Conservation (phyloP, 148 eudicot species). For the Rhododendron henanense region DNA sequence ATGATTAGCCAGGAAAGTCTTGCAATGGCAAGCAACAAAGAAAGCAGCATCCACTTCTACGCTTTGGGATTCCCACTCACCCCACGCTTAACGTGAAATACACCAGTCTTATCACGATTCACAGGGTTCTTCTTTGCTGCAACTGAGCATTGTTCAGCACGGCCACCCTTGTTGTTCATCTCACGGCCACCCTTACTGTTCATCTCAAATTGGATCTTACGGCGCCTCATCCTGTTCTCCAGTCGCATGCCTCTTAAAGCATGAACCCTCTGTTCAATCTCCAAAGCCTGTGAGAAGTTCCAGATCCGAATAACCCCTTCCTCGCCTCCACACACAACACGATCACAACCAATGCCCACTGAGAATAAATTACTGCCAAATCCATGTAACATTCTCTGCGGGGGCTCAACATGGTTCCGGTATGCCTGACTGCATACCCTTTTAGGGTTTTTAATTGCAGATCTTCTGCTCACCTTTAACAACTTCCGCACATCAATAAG, state of each 20-base stretch:
- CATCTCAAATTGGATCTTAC: constrained; percentile 68
- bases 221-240: constrained; percentile 88
- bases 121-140: constrained; percentile 71
- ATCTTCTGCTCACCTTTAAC: constrained; percentile 42
- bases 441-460: constrained; percentile 25
- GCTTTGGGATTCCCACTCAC: constrained; percentile 75
- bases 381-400: constrained; percentile 92
- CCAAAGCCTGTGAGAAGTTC: constrained; percentile 93
- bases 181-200: constrained; percentile 47
- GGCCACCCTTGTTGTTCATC: constrained; percentile 50
- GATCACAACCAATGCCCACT: constrained; percentile 76
- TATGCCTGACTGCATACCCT: constrained; percentile 12
- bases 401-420: constrained; percentile 56
- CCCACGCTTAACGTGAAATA: constrained; percentile 64
- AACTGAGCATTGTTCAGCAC: constrained; percentile 59
- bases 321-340: constrained; percentile 90
- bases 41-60: constrained; percentile 17
- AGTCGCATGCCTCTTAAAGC: constrained; percentile 57
- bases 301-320: constrained; percentile 77
- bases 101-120: constrained; percentile 54
- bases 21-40: background rate
- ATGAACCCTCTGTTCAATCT: constrained; percentile 54
- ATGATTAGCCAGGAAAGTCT: background rate
- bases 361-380: constrained; percentile 68
- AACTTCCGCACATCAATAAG: constrained; percentile 85